Conservation (phyloP, 1,284 basidiomycete genomes). For the Irpex rosettiformis region DNA sequence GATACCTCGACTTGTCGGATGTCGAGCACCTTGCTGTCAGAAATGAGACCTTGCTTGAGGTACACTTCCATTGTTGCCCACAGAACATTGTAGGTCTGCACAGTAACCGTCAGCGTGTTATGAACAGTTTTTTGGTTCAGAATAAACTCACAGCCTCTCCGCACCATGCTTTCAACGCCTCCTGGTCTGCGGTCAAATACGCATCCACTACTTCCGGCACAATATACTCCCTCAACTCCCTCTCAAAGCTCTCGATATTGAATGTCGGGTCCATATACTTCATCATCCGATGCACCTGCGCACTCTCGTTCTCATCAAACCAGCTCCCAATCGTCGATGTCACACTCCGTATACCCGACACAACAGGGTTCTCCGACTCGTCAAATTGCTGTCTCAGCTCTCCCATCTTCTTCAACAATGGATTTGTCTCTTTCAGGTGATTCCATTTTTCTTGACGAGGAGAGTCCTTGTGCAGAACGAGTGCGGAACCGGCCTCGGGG, state of each 20-base stretch:
- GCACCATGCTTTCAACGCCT: constrained; percentile 89
- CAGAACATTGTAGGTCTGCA: constrained; percentile 90
- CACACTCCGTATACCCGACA: constrained; percentile 79
- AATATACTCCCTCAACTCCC: constrained; percentile 95
- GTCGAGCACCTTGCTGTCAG: constrained; percentile 90
- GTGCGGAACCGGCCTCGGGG: constrained; percentile 81
- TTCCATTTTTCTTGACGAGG: constrained; percentile 77
- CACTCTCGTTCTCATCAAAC: constrained; percentile 98
- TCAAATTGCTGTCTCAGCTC: constrained; percentile 75
- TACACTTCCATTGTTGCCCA: constrained; percentile 98
- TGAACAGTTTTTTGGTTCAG: not conserved
- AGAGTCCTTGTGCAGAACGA: constrained; percentile 83
- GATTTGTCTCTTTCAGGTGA: constrained; percentile 69
- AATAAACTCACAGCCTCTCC: constrained; percentile 82
- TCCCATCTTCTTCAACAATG: constrained; percentile 60
- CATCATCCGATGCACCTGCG: constrained; percentile 88
- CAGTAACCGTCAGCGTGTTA: constrained; percentile 2
- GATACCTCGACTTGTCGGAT: constrained; percentile 91
- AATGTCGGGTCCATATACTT: constrained; percentile 86
- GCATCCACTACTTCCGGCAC: constrained; percentile 97
- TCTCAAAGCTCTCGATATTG: constrained; percentile 82
- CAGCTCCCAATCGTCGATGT: constrained; percentile 84
- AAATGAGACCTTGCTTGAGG: constrained; percentile 84
- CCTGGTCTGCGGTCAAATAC: constrained; percentile 86
- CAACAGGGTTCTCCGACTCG: constrained; percentile 91